Conservation (phyloP, 1,139 yeast species). For the Magnusiomyces tetraspermus region DNA sequence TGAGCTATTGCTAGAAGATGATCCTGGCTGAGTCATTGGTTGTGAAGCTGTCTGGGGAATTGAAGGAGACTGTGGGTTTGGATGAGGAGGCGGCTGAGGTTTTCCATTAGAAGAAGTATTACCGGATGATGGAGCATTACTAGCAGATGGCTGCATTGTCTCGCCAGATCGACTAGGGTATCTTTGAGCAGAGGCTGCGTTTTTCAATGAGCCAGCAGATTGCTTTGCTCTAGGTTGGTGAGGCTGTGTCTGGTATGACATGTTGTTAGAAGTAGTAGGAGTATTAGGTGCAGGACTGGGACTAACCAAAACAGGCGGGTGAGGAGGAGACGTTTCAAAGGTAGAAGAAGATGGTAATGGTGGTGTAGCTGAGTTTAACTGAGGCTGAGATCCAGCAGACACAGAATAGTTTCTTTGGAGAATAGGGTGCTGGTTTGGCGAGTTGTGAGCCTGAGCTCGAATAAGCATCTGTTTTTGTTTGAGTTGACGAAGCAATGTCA, state of each 20-base stretch:
- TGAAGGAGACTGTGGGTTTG: constrained; percentile 13
- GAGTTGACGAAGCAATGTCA: constrained; percentile 65
- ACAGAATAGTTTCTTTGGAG: constrained; percentile 4
- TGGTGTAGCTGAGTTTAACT: too few species aligned
- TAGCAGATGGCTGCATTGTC: not conserved
- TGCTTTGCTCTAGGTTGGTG: not conserved
- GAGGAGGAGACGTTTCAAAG: too few species aligned
- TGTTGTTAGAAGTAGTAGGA: not conserved
- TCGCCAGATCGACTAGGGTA: not conserved
- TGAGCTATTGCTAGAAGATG: not conserved
- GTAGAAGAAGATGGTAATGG: too few species aligned
- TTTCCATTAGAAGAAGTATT: not conserved
- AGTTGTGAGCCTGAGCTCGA: constrained; percentile 10
- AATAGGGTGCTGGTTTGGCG: not conserved
- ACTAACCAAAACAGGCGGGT: too few species aligned
- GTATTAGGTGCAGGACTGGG: constrained; percentile 14
- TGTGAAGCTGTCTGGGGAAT: constrained; percentile 7
- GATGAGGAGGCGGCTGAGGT: constrained; percentile 6
- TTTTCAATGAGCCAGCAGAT: not conserved
- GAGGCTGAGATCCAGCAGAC: too few species aligned
- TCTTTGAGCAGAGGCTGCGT: not conserved
- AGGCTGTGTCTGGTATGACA: too few species aligned
- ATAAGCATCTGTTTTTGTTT: constrained; percentile 56
- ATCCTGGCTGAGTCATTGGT: not conserved
- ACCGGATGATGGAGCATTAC: not conserved